These are phyloP conservation scores for Thielaviopsis punctulata DNA, from an alignment of 2,329 filamentous ascomycete species.

Conservation along the genomic window DNA sequence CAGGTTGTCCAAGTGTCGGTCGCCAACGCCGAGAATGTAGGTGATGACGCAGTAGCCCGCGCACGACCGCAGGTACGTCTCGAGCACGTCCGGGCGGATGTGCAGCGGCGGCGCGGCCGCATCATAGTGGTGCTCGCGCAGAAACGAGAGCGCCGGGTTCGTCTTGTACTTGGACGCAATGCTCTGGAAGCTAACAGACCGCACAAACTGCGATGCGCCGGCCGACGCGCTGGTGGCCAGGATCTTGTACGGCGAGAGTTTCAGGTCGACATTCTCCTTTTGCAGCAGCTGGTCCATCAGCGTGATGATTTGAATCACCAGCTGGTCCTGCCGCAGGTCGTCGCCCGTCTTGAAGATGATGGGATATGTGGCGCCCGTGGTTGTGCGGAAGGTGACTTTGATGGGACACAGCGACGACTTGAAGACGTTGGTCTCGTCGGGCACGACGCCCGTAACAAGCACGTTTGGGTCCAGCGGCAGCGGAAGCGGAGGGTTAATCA, in stretches of 20 bases:
- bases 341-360: slow-evolving; percentile 97
- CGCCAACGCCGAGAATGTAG: slow-evolving; percentile 89
- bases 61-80: slow-evolving; percentile 89
- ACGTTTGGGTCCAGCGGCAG: slow-evolving; percentile 77
- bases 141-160: slow-evolving; percentile 60
- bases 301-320: slow-evolving; percentile 93
- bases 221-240: slow-evolving; percentile 80
- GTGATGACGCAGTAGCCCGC: slow-evolving; percentile 98
- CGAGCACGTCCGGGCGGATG: slow-evolving; percentile 79
- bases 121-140: slow-evolving; percentile 81
- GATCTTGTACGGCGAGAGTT: slow-evolving; percentile 89
- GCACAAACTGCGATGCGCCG: slow-evolving; percentile 85
- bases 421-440: slow-evolving; percentile 80
- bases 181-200: slow-evolving; percentile 66
- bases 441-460: slow-evolving; percentile 58
- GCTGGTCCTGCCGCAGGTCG: slow-evolving; percentile 87
- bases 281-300: slow-evolving; percentile 91
- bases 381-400: slow-evolving; percentile 76
- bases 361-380: slow-evolving; percentile 60
- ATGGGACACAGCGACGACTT: slow-evolving; percentile 89
- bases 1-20: slow-evolving; percentile 89
- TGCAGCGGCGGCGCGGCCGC: slow-evolving; percentile 63
- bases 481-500: slow-evolving; percentile 71
- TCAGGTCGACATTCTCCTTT: slow-evolving; percentile 91
- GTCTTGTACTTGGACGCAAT: slow-evolving; percentile 69